phyloP scores from a whole-genome alignment of 768 basidiomycete species.

The Pleurotus giganteus region DNA sequence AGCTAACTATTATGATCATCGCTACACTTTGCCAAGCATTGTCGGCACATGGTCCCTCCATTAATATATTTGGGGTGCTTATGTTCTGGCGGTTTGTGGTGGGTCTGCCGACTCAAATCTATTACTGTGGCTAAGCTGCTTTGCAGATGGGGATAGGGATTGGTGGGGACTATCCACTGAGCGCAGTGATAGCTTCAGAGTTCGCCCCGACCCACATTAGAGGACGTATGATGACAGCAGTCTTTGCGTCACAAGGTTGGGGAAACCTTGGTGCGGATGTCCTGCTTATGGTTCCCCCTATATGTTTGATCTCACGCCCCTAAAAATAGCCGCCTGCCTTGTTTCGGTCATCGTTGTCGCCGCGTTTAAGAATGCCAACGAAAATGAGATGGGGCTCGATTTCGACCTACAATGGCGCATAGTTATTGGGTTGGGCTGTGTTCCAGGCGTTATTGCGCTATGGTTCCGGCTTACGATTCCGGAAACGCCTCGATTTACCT shows the following conservation, averaged over 20 bases:
- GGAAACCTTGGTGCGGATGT: slow-evolving; percentile 65
- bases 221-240: slow-evolving; percentile 86
- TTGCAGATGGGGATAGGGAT: slow-evolving; percentile 73
- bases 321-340: slow-evolving; percentile 67
- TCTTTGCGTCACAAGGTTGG: slow-evolving; percentile 85
- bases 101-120: no score
- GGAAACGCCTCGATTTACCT: slow-evolving; percentile 86
- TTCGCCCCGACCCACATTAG: slow-evolving; percentile 76
- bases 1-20: slow-evolving; percentile 55
- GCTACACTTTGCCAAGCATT: slow-evolving; percentile 55
- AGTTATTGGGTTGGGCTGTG: slow-evolving; percentile 82
- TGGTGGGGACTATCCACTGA: slow-evolving; percentile 86
- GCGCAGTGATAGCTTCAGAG: slow-evolving; percentile 85
- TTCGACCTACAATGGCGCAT: slow-evolving; percentile 86
- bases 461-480: slow-evolving; percentile 93
- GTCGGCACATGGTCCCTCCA: slow-evolving; percentile 44
- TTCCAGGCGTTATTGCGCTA: slow-evolving; percentile 77
- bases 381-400: slow-evolving; percentile 40
- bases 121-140: no score
- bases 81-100: slow-evolving; percentile 63
- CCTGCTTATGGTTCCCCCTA: background rate
- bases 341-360: slow-evolving; percentile 60
- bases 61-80: slow-evolving; percentile 50
- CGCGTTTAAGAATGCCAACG: slow-evolving; percentile 62
- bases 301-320: background rate